Base-by-base conservation (phyloP, 2,329 filamentous ascomycete species). In the Bipolaris zeicola region DNA sequence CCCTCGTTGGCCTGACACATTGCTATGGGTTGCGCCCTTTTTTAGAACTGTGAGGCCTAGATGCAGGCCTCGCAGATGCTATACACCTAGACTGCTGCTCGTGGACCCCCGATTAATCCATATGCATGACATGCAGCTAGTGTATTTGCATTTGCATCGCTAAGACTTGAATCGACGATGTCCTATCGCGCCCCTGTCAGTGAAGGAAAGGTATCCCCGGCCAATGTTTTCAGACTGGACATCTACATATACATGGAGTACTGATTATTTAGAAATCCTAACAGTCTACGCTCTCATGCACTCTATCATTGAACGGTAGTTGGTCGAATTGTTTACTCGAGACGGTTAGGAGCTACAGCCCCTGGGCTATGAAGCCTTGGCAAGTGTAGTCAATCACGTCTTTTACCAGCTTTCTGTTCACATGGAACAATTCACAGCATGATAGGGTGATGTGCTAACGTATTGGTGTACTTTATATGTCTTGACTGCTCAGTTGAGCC, bases 91-190 rank as follows among this genome's bases (percentile, higher is more conserved):
- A 50, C 39, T 36, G 50, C 20, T n/a, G 16, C 28, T 52, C 53
- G 31, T 52, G 36, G 20, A 52, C 53, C 38, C 26, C 31, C 22
- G 28, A 45, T 52, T 31, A 13, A 47, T 47, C 43, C 53, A 33
- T 52, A 39, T 52, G 53, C 53, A 56, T 46, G 49, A 43, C 43
- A 44, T 42, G 43, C 43, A 52, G 49, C 36, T 44, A 33, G 50
- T 51, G 20, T 45, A 37, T 46, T 20, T 46, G 24, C 34, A 16
- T 28, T 42, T 41, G 43, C 20, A 11, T 28, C 5, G 41, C 37
- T 44, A 34, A 46, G 42, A 22, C 48, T 45, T 26, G 16, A 36
- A 56, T 56, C 53, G 53, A 28, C 53, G 53, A 56, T 56, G 50
- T 39, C 31, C 31, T 45, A 37, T 44, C 43, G 36, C 43, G 18